Percentiles rank a stretch among this genome's conserved stretches.
Evolutionary conservation across 805 yeast species (phyloP).

Genomic region (Schwanniomyces occidentalis): DNA sequence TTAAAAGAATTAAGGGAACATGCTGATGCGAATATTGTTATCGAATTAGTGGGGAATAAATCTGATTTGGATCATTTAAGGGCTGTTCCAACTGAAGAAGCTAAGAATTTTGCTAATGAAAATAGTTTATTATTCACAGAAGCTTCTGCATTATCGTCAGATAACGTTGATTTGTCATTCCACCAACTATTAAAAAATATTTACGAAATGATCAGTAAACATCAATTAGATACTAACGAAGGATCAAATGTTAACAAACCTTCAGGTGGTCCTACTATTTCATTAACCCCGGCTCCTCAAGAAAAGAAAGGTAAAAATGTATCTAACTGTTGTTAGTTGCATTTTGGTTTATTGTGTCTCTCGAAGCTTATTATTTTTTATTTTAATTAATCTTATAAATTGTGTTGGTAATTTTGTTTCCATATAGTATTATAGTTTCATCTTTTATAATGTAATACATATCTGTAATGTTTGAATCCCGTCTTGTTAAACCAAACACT

Average conservation of each 20-base stretch:
- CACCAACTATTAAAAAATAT: constrained; percentile 90
- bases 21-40: constrained; percentile 93
- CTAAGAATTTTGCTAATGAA: constrained; percentile 89
- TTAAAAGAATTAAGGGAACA: constrained; percentile 86
- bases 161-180: constrained; percentile 93
- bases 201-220: constrained; percentile 91
- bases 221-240: constrained; percentile 86
- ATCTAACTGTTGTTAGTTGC: constrained; percentile 64
- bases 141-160: constrained; percentile 91
- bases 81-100: constrained; percentile 98
- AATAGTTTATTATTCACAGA: constrained; percentile 91
- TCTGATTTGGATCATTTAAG: constrained; percentile 88
- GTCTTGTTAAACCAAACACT: too few species aligned
- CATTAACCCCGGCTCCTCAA: constrained; percentile 90
- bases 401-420: too few species aligned
- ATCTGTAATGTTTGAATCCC: too few species aligned
- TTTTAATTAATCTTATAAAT: too few species aligned
- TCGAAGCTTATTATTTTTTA: not conserved
- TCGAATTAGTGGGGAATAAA: constrained; percentile 91
- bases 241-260: constrained; percentile 55
- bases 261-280: constrained; percentile 85
- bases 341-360: not conserved
- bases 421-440: too few species aligned
- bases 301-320: constrained; percentile 62
- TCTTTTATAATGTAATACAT: not conserved